A percentile compares a stretch with the other conserved stretches of the same genome.
Conservation (phyloP, 768 basidiomycete species). For the Harrya chromipes region DNA sequence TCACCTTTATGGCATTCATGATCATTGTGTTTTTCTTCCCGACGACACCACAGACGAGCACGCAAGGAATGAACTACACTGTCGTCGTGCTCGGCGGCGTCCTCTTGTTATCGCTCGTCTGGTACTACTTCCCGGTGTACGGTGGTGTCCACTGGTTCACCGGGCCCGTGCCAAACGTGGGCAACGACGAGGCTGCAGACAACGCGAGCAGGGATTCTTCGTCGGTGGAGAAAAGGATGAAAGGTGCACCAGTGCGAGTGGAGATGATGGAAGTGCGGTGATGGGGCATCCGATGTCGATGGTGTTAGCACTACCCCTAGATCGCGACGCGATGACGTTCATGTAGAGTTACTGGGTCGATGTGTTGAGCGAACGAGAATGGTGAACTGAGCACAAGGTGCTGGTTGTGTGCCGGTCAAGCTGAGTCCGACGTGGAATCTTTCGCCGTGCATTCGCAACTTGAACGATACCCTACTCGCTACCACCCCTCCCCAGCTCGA, state of each 20-base stretch:
- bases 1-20: constrained; percentile 67
- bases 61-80: constrained; percentile 66
- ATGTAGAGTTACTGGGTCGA: too few relatives aligned
- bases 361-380: too few relatives aligned
- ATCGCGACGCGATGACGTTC: too few relatives aligned
- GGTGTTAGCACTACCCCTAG: background rate
- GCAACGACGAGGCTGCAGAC: background rate
- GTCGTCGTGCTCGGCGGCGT: constrained; percentile 63
- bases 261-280: background rate
- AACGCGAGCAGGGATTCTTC: background rate
- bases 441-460: too few relatives aligned
- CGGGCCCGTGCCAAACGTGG: constrained; percentile 57
- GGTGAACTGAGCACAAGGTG: too few relatives aligned
- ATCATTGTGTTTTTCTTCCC: constrained; percentile 64
- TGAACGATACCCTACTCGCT: too few relatives aligned
- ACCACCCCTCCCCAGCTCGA: too few relatives aligned
- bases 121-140: constrained; percentile 68
- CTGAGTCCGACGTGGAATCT: too few relatives aligned
- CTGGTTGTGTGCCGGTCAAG: too few relatives aligned
- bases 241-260: background rate
- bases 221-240: constrained; percentile 5
- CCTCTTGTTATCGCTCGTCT: constrained; percentile 51
- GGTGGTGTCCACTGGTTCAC: constrained; percentile 73
- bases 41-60: constrained; percentile 41
- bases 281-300: background rate